Percentiles rank a stretch among this genome's conserved stretches.
Conservation (phyloP, 768 basidiomycete genomes). For the Cantharellus anzutake region DNA sequence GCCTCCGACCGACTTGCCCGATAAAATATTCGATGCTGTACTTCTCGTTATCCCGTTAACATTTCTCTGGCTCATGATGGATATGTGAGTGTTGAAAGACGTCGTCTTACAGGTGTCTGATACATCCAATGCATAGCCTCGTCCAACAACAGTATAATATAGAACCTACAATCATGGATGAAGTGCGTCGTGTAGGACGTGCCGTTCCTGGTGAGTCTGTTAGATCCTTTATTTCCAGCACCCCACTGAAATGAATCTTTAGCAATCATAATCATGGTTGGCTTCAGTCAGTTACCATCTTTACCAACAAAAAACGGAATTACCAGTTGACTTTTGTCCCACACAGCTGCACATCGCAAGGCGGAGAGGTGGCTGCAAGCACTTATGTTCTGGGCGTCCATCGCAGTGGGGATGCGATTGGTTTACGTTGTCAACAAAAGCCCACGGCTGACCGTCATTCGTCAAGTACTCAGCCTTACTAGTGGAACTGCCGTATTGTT, state of each 20-base stretch:
- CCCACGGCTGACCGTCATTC: slow-evolving; percentile 55
- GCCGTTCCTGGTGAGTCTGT: slow-evolving; percentile 50
- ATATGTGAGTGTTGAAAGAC: slow-evolving; percentile 37
- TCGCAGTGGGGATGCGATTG: slow-evolving; percentile 40
- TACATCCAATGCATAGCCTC: slow-evolving; percentile 25
- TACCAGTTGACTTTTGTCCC: background rate
- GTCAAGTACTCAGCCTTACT: slow-evolving; percentile 32
- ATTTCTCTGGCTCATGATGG: slow-evolving; percentile 62
- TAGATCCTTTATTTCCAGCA: background rate
- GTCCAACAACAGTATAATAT: slow-evolving; percentile 64
- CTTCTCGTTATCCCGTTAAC: slow-evolving; percentile 54
- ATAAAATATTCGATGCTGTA: slow-evolving; percentile 50
- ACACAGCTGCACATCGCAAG: slow-evolving; percentile 44
- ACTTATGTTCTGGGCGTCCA: slow-evolving; percentile 38
- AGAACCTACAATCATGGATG: slow-evolving; percentile 26
- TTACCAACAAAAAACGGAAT: too few species aligned
- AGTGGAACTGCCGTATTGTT: background rate
- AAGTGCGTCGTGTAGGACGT: slow-evolving; percentile 39
- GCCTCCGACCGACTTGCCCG: slow-evolving; percentile 16
- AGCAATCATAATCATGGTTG: slow-evolving; percentile 62
- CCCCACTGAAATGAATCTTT: slow-evolving; percentile 1
- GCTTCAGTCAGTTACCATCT: slow-evolving; percentile 36
- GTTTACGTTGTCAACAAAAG: slow-evolving; percentile 50
- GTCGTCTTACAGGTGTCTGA: background rate
- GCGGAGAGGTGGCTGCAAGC: slow-evolving; percentile 31